phyloP scores from a whole-genome alignment of 169 alveolate genomes.

The Pseudocohnilembus persalinus region DNA sequence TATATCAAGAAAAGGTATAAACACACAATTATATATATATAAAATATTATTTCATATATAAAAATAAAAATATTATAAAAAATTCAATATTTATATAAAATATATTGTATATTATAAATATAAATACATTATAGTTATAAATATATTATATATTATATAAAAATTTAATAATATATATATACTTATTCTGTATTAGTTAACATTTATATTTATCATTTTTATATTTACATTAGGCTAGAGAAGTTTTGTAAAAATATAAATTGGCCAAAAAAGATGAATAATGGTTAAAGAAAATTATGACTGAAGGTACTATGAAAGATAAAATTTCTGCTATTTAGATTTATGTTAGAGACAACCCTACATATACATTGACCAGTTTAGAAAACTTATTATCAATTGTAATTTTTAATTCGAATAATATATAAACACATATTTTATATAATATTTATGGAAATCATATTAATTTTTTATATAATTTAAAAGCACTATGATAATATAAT shows the following conservation, averaged over 20 bases:
- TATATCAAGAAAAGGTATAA: background rate
- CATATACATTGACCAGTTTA: conserved; percentile 4
- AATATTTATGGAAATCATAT: no score
- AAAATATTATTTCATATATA: no score
- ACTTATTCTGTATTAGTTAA: background rate
- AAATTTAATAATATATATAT: no score
- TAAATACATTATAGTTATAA: no score
- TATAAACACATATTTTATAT: no score
- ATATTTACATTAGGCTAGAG: background rate
- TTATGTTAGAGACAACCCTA: conserved; percentile 25
- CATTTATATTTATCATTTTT: background rate
- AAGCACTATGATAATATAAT: no score
- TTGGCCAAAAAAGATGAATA: conserved; percentile 14
- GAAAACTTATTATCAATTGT: conserved; percentile 13
- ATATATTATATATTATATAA: no score
- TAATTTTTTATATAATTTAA: no score
- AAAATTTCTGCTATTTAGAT: conserved; percentile 17
- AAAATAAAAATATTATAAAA: no score
- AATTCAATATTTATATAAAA: no score
- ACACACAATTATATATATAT: no score
- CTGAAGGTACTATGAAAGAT: conserved; percentile 21
- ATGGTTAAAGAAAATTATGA: conserved; percentile 26
- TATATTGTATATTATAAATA: no score
- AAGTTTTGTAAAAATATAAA: conserved; percentile 3
- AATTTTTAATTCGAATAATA: background rate